Conservation (phyloP, 352 stramenopile genomes). For the Globisporangium recalcitrans region DNA sequence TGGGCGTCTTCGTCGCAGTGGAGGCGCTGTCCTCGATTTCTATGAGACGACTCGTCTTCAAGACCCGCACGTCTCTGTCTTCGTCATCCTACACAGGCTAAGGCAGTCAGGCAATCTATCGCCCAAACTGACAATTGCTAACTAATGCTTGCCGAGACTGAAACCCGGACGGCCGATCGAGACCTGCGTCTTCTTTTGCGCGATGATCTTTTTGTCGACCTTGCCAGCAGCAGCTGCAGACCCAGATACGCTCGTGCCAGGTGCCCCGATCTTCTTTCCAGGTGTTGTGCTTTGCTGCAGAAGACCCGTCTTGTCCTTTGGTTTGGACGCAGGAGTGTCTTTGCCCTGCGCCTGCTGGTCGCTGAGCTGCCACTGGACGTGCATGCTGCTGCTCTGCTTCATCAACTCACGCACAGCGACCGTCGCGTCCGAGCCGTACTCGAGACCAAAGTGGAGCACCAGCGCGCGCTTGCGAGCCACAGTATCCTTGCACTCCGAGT, state of each 20-base stretch:
- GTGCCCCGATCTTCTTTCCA: background rate
- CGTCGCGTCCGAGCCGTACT: slow-evolving; percentile 84
- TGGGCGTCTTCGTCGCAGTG: slow-evolving; percentile 30
- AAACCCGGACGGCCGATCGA: slow-evolving; percentile 76
- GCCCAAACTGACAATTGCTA: background rate
- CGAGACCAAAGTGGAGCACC: slow-evolving; percentile 56
- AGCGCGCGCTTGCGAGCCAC: slow-evolving; percentile 24
- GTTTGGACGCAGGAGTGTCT: background rate
- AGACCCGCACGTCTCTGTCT: background rate
- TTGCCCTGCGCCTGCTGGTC: slow-evolving; percentile 16
- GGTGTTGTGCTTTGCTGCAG: background rate
- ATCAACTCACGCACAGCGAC: slow-evolving; percentile 94
- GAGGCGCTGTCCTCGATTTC: slow-evolving; percentile 40
- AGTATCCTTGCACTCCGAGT: background rate
- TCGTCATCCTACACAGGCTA: slow-evolving; percentile 1
- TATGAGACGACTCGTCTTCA: slow-evolving; percentile 21
- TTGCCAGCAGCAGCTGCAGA: slow-evolving; percentile 27
- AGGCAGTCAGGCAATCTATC: too few species aligned
- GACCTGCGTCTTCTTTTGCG: slow-evolving; percentile 72
- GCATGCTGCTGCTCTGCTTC: slow-evolving; percentile 87
- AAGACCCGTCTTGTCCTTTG: background rate
- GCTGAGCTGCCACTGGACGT: slow-evolving; percentile 57
- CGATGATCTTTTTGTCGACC: slow-evolving; percentile 43
- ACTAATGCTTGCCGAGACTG: slow-evolving; percentile 67
- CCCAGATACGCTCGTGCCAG: background rate